Evolutionary conservation across 306 rosid genomes (phyloP).

Genomic region (Malus orientalis): DNA sequence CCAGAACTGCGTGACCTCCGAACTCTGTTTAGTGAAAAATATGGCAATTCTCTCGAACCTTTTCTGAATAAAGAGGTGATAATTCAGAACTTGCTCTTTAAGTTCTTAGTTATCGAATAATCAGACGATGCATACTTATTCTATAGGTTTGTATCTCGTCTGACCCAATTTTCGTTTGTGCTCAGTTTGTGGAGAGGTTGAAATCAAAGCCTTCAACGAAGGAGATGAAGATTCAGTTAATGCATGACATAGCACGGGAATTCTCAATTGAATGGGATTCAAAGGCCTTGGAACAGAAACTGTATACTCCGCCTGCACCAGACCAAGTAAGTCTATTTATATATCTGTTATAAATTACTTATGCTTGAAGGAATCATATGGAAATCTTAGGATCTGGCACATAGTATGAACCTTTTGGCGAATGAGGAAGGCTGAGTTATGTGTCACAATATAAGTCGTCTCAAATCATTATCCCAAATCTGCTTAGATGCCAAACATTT

Average conservation of each 20-base stretch:
- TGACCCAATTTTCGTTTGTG: slow-evolving; percentile 3
- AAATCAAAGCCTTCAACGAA: slow-evolving; percentile 30
- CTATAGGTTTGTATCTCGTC: not conserved
- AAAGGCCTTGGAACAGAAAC: slow-evolving; percentile 42
- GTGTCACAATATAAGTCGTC: not conserved
- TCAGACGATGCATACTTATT: not conserved
- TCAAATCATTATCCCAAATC: not conserved
- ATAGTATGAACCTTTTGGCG: not conserved
- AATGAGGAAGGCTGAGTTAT: not conserved
- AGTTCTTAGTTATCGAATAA: not conserved
- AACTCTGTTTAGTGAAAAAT: slow-evolving; percentile 41
- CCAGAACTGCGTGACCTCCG: slow-evolving; percentile 75
- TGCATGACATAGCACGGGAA: slow-evolving; percentile 63
- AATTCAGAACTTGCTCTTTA: not conserved
- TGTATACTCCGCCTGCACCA: slow-evolving; percentile 26
- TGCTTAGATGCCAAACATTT: not conserved
- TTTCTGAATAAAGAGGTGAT: slow-evolving; percentile 56
- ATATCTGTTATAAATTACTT: not conserved
- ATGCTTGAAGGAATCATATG: not conserved
- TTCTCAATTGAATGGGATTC: slow-evolving; percentile 60
- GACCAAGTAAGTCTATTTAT: slow-evolving; percentile 33
- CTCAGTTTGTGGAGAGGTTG: slow-evolving; percentile 52
- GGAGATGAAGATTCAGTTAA: slow-evolving; percentile 53
- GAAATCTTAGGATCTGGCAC: not conserved
- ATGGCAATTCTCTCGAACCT: slow-evolving; percentile 44